Evolutionary conservation across 768 basidiomycete species (phyloP).

Genomic region (Austroboletus festivus): DNA sequence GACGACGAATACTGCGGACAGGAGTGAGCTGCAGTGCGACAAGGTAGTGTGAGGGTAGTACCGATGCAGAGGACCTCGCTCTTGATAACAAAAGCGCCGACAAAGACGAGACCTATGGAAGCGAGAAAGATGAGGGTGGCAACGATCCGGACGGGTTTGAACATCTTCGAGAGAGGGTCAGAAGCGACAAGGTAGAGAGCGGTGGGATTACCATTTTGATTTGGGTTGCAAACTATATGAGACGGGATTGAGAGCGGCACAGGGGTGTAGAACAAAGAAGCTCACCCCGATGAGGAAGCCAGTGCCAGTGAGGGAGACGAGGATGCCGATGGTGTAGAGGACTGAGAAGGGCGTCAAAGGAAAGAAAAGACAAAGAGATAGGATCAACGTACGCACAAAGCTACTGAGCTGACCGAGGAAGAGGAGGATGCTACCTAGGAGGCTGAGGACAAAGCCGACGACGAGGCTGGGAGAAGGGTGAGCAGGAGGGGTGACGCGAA

Average conservation of each 20-base stretch:
- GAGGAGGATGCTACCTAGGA: conserved; percentile 75
- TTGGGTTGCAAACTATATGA: conserved; percentile 70
- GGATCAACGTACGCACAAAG: conserved; percentile 81
- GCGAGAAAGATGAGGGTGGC: conserved; percentile 78
- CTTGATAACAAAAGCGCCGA: conserved; percentile 75
- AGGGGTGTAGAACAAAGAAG: conserved; percentile 8
- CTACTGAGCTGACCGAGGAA: conserved; percentile 64
- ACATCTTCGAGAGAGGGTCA: conserved; percentile 58
- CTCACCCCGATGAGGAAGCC: conserved; percentile 89
- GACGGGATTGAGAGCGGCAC: conserved; percentile 1
- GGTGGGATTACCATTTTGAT: conserved; percentile 61
- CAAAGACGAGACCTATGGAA: conserved; percentile 78
- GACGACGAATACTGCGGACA: conserved; percentile 74
- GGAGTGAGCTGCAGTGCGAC: not conserved
- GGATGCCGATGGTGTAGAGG: conserved; percentile 77
- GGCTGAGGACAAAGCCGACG: conserved; percentile 74
- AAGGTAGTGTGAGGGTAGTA: conserved; percentile 24
- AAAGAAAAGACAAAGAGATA: not conserved
- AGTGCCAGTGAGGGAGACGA: conserved; percentile 81
- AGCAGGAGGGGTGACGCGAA: not conserved
- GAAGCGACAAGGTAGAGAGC: not conserved
- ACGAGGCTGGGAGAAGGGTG: conserved; percentile 47
- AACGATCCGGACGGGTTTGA: conserved; percentile 85
- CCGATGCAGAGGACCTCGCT: conserved; percentile 72
- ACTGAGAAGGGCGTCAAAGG: conserved; percentile 41